phyloP scores from a whole-genome alignment of 2,329 filamentous ascomycete genomes.

The Penicillium sp. region DNA sequence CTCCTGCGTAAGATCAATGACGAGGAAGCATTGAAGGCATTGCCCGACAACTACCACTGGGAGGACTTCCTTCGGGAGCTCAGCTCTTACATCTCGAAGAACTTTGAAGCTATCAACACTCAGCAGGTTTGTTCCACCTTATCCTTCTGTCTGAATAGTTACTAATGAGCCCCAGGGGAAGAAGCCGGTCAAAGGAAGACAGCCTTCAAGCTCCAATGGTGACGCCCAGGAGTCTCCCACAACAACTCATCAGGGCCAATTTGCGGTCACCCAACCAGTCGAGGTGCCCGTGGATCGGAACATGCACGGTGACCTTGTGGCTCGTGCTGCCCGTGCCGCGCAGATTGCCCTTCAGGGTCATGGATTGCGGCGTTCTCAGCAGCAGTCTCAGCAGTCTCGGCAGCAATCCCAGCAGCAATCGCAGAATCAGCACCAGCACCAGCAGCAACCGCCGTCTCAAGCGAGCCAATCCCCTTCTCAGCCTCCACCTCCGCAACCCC shows the following conservation, averaged over 20 bases:
- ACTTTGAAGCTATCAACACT: conserved; percentile 51
- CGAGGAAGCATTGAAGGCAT: conserved; percentile 44
- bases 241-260: conserved; percentile 42
- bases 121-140: conserved; percentile 38
- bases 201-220: conserved; percentile 35
- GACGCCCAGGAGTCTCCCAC: conserved; percentile 36
- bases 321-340: conserved; percentile 46
- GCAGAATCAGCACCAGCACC: too few relatives aligned
- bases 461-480: conserved; percentile 23
- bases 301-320: conserved; percentile 45
- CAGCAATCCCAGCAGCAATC: too few relatives aligned
- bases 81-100: conserved; percentile 55
- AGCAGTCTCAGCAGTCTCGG: conserved; percentile 28
- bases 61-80: conserved; percentile 59
- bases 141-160: background rate
- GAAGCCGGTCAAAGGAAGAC: conserved; percentile 38
- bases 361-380: conserved; percentile 34
- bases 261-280: conserved; percentile 37
- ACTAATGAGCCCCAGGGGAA: conserved; percentile 33
- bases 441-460: conserved; percentile 25
- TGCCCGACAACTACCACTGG: conserved; percentile 61
- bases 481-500: conserved; percentile 18
- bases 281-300: conserved; percentile 40
- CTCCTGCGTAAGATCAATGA: conserved; percentile 54
- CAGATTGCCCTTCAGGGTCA: conserved; percentile 47